These are phyloP conservation scores for Xanthoceras sorbifolium DNA, from an alignment of 345 rosid species.

Conservation along the genomic window DNA sequence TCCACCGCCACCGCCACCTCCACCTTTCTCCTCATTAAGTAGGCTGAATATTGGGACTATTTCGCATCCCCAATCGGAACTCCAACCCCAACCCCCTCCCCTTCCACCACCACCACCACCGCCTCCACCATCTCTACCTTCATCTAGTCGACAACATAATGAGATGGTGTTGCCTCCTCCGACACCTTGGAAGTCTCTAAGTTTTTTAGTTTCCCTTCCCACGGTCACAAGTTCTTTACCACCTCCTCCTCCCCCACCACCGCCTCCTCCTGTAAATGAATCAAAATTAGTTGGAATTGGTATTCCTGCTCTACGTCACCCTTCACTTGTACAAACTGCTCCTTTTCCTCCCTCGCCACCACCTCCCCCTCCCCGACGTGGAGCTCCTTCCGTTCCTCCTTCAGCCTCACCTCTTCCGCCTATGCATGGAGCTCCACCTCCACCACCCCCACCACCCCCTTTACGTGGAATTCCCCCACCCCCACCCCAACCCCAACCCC, in stretches of 20 bases:
- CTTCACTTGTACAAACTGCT: constrained; percentile 4
- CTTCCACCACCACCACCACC: constrained; percentile 55
- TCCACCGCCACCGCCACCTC: constrained; percentile 36
- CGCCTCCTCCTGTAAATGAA: constrained; percentile 25
- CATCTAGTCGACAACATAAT: constrained; percentile 34
- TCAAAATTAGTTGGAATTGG: constrained; percentile 25
- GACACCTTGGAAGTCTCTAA: constrained; percentile 62
- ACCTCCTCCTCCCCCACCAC: constrained; percentile 35
- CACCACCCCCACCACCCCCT: constrained; percentile 24
- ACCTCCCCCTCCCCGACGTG: not conserved
- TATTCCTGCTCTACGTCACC: constrained; percentile 24
- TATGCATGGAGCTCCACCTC: constrained; percentile 19
- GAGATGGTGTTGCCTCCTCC: constrained; percentile 45
- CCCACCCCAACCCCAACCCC: constrained; percentile 46
- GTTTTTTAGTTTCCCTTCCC: constrained; percentile 26
- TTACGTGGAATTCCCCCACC: constrained; percentile 33
- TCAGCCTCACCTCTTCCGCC: constrained; percentile 33
- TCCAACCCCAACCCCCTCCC: constrained; percentile 39
- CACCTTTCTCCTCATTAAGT: constrained; percentile 30
- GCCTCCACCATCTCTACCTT: constrained; percentile 47
- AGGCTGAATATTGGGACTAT: constrained; percentile 27
- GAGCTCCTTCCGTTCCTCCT: constrained; percentile 20
- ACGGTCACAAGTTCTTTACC: constrained; percentile 23
- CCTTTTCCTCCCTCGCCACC: constrained; percentile 27
- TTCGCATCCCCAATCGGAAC: constrained; percentile 21